Percentiles rank a stretch among this genome's conserved stretches.
These are phyloP conservation scores for Parastagonospora nodorum DNA, from an alignment of 2,329 filamentous ascomycete genomes.

Conservation along the genomic window DNA sequence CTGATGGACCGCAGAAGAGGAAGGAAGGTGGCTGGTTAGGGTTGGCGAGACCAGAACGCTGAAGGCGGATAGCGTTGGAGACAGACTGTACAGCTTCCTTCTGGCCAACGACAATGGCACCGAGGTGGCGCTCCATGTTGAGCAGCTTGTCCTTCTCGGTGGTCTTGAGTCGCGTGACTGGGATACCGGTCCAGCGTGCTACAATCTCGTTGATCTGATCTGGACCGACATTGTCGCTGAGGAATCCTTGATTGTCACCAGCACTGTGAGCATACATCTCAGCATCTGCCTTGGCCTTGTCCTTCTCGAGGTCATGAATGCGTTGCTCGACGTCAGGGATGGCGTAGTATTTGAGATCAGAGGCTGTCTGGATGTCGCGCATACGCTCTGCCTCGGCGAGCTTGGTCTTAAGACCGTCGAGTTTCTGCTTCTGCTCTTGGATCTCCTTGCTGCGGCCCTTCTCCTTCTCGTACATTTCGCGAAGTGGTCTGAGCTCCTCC, in stretches of 20 bases:
- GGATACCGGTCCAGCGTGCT: conserved; percentile 96
- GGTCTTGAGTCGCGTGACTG: conserved; percentile 89
- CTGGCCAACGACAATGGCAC: conserved; percentile 88
- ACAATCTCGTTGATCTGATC: conserved; percentile 99
- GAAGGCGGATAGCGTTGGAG: conserved; percentile 92
- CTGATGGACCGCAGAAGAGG: conserved; percentile 97
- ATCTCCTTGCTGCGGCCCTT: conserved; percentile 90
- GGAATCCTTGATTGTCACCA: conserved; percentile 66
- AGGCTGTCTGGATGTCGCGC: conserved; percentile 82
- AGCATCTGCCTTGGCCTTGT: conserved; percentile 79
- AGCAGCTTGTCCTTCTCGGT: conserved; percentile 98
- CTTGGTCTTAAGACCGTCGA: conserved; percentile 89
- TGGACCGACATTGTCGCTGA: conserved; percentile 91
- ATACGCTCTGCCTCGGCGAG: conserved; percentile 89
- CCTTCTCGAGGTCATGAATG: conserved; percentile 80
- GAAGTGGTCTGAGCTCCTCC: conserved; percentile 87
- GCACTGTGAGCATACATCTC: conserved; percentile 62
- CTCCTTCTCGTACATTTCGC: conserved; percentile 94
- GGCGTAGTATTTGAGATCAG: conserved; percentile 95
- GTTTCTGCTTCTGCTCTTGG: conserved; percentile 92
- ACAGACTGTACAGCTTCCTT: conserved; percentile 91
- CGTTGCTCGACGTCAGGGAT: conserved; percentile 86
- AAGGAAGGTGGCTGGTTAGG: conserved; percentile 97
- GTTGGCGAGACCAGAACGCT: conserved; percentile 91
- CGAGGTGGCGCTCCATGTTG: conserved; percentile 88